phyloP scores from a whole-genome alignment of 805 yeast genomes.

The Schwanniomyces yamadae region DNA sequence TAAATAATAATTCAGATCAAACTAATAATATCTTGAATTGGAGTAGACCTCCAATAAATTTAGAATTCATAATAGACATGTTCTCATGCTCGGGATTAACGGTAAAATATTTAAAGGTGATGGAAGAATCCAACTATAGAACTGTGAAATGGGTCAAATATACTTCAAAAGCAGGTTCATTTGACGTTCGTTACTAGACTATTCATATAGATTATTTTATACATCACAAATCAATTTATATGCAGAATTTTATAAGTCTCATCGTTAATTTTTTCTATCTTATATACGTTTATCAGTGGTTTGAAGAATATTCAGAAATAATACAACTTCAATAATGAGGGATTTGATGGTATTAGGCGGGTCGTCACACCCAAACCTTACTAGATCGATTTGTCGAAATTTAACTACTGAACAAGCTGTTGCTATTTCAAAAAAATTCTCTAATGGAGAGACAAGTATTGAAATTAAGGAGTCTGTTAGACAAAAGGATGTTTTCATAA shows the following conservation, averaged over 20 bases:
- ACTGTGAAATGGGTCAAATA: conserved; percentile 90
- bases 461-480: conserved; percentile 85
- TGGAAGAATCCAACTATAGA: conserved; percentile 56
- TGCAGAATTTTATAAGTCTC: conserved; percentile 1
- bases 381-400: conserved; percentile 71
- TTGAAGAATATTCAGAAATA: neutral
- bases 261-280: neutral
- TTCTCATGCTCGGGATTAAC: conserved; percentile 74
- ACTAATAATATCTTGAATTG: conserved; percentile 35
- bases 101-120: conserved; percentile 69
- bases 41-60: conserved; percentile 74
- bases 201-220: neutral
- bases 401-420: conserved; percentile 72
- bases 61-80: conserved; percentile 69
- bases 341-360: conserved; percentile 90
- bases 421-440: conserved; percentile 59
- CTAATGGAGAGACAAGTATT: conserved; percentile 94
- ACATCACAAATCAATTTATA: neutral
- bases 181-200: conserved; percentile 67
- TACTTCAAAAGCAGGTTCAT: conserved; percentile 70
- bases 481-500: conserved; percentile 91
- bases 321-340: conserved; percentile 48
- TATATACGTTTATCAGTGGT: neutral
- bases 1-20: conserved; percentile 5
- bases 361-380: conserved; percentile 79